Percentiles rank a stretch among this genome's conserved stretches.
Evolutionary conservation across 208 protist genomes (phyloP).

Genomic region (Zelonia costaricensis): DNA sequence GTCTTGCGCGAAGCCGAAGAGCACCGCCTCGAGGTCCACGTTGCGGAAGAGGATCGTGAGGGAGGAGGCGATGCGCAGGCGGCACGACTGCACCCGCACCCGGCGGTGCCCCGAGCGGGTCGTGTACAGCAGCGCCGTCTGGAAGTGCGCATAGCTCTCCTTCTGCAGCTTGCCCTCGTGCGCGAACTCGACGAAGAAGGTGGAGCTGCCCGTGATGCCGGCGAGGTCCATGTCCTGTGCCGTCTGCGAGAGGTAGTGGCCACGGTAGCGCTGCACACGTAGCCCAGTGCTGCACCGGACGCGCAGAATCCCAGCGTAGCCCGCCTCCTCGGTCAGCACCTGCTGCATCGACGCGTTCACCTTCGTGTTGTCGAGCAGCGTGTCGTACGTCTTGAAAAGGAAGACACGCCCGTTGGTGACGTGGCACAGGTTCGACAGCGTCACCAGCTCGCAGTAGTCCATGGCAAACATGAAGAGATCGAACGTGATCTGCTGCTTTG

Average conservation of each 20-base stretch:
- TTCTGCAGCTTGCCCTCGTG: conserved; percentile 83
- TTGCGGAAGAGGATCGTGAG: conserved; percentile 69
- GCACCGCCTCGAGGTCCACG: conserved; percentile 80
- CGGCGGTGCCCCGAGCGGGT: conserved; percentile 82
- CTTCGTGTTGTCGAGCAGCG: conserved; percentile 59
- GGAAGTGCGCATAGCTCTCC: conserved; percentile 79
- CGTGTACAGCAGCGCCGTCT: conserved; percentile 94
- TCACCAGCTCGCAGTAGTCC: conserved; percentile 87
- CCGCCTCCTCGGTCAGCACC: conserved; percentile 75
- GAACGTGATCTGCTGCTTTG: conserved; percentile 85
- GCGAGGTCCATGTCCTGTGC: conserved; percentile 92
- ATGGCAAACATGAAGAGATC: conserved; percentile 88
- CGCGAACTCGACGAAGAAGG: conserved; percentile 92
- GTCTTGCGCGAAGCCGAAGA: conserved; percentile 65
- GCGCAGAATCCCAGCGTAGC: conserved; percentile 90
- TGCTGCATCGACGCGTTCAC: conserved; percentile 59
- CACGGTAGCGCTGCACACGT: conserved; percentile 79
- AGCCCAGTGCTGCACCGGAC: conserved; percentile 90
- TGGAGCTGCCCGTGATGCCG: conserved; percentile 60
- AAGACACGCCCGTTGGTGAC: conserved; percentile 77
- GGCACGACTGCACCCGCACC: conserved; percentile 87
- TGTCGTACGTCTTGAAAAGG: conserved; percentile 81
- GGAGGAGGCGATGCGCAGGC: conserved; percentile 53
- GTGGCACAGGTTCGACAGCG: conserved; percentile 81
- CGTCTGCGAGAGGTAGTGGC: conserved; percentile 85